Evolutionary conservation across 257 asterid genomes (phyloP).

Genomic region (Fraxinus pennsylvanica): DNA sequence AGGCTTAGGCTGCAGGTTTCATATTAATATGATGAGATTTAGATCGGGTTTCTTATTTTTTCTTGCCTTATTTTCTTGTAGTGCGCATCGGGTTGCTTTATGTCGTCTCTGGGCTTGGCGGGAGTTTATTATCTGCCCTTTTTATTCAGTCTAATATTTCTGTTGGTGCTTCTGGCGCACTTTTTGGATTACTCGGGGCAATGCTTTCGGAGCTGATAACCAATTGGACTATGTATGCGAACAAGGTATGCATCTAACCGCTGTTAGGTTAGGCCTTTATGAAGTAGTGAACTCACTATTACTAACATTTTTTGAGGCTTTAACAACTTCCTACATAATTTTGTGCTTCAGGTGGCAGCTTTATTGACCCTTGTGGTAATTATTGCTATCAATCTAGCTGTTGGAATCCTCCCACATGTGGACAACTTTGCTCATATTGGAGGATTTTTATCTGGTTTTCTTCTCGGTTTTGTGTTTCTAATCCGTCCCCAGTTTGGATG

Average conservation of each 20-base stretch:
- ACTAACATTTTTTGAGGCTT: neutral
- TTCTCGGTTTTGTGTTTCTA: slow-evolving; percentile 80
- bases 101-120: slow-evolving; percentile 84
- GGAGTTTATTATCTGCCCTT: slow-evolving; percentile 76
- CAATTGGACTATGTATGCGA: slow-evolving; percentile 83
- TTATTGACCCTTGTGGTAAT: slow-evolving; percentile 69
- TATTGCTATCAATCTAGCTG: slow-evolving; percentile 66
- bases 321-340: slow-evolving; percentile 11
- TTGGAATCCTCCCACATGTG: slow-evolving; percentile 89
- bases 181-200: slow-evolving; percentile 84
- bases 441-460: slow-evolving; percentile 84
- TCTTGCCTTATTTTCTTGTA: slow-evolving; percentile 24
- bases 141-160: slow-evolving; percentile 82
- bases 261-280: neutral
- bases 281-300: slow-evolving; percentile 1
- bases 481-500: slow-evolving; percentile 91
- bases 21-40: neutral
- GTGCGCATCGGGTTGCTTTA: slow-evolving; percentile 80
- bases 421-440: slow-evolving; percentile 94
- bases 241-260: slow-evolving; percentile 56
- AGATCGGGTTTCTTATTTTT: neutral
- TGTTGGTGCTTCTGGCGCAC: slow-evolving; percentile 97
- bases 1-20: slow-evolving; percentile 1
- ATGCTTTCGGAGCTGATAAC: slow-evolving; percentile 92
- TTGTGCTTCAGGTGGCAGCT: slow-evolving; percentile 58